Evolutionary conservation across 768 basidiomycete genomes (phyloP).

Genomic region (Auriscalpium microsporum): DNA sequence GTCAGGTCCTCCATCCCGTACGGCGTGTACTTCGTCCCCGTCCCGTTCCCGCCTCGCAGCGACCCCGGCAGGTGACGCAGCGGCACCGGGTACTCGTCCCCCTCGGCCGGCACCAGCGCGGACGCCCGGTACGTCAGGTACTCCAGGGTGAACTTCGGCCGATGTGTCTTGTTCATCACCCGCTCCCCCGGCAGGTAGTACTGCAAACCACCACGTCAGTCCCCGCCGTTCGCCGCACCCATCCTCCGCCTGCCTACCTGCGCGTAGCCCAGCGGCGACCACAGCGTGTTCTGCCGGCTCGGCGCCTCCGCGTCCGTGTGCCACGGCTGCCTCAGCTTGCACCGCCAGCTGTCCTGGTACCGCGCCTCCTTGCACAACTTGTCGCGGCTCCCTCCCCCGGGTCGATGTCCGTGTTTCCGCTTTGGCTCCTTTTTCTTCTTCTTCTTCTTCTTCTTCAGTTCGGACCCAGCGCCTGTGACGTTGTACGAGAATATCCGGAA

Average conservation of each 20-base stretch:
- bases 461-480: conserved; percentile 33
- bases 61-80: conserved; percentile 42
- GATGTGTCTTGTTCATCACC: conserved; percentile 37
- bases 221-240: neutral
- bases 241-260: conserved; percentile 60
- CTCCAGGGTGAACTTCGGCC: conserved; percentile 67
- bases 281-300: conserved; percentile 57
- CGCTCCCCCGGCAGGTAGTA: conserved; percentile 50
- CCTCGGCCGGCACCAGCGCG: conserved; percentile 30
- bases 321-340: conserved; percentile 52
- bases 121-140: conserved; percentile 57
- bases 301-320: conserved; percentile 58
- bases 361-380: conserved; percentile 39
- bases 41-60: conserved; percentile 33
- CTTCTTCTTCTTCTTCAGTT: conserved; percentile 17
- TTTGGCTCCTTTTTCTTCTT: conserved; percentile 25
- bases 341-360: conserved; percentile 56
- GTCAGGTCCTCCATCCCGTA: conserved; percentile 75
- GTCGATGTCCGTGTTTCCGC: conserved; percentile 42
- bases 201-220: conserved; percentile 27
- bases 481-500: conserved; percentile 83
- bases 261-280: conserved; percentile 75
- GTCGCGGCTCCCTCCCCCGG: conserved; percentile 16
- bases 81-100: conserved; percentile 45
- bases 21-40: conserved; percentile 50